A percentile compares a stretch with the other conserved stretches of the same genome.
These are phyloP conservation scores for Nymphaea thermarum DNA, from an alignment of 164 flowering plant species.

Conservation along the genomic window DNA sequence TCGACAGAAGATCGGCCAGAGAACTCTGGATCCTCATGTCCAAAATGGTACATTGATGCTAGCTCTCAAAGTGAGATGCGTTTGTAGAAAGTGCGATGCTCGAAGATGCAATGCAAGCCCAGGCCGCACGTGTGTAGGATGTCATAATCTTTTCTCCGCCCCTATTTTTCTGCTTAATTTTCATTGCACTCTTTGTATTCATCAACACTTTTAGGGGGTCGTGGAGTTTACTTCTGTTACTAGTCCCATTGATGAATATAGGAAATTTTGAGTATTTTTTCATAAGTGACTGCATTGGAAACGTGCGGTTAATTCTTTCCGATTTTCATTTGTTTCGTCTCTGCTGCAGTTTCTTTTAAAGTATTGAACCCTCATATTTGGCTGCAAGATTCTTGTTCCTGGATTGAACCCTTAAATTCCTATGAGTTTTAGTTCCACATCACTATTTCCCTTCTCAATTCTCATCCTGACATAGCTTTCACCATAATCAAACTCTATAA, in stretches of 20 bases:
- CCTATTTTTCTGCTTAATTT: background rate
- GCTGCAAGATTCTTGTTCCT: too few relatives aligned
- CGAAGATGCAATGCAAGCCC: background rate
- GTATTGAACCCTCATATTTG: too few relatives aligned
- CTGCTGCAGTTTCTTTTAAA: background rate
- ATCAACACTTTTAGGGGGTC: background rate
- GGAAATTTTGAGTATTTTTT: too few relatives aligned
- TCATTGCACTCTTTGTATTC: background rate
- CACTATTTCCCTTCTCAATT: too few relatives aligned
- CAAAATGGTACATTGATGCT: background rate
- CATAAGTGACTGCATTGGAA: background rate
- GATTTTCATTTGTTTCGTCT: background rate
- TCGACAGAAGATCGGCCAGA: background rate
- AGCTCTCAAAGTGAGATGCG: background rate
- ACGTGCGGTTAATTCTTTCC: background rate
- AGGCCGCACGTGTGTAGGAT: background rate
- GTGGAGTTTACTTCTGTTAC: background rate
- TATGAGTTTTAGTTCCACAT: too few relatives aligned
- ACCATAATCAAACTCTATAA: too few relatives aligned
- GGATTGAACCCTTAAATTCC: too few relatives aligned
- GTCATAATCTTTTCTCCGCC: background rate
- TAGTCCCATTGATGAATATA: background rate
- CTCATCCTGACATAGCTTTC: too few relatives aligned
- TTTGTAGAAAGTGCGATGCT: background rate
- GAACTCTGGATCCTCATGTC: background rate